Conservation (phyloP, 108 stramenopile species). For the Stephanodiscus triporus region DNA sequence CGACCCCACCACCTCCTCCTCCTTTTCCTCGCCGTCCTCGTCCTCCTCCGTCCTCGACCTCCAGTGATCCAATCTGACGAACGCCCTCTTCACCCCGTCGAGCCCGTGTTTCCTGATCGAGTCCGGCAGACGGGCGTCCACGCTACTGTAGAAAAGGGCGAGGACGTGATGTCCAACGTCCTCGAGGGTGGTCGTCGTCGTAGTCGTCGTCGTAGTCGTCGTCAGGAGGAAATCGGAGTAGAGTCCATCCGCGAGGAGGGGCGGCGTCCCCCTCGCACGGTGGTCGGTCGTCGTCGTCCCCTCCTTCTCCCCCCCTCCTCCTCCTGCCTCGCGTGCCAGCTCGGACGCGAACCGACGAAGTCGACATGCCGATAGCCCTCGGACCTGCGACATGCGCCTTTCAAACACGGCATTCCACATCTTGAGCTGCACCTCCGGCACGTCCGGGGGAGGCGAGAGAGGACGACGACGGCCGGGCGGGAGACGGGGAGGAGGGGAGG, state of each 20-base stretch:
- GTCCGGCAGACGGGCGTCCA: constrained; percentile 8
- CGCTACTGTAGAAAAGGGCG: constrained; percentile 14
- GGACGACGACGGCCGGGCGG: too few relatives aligned
- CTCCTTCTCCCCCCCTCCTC: not conserved
- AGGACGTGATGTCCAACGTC: constrained; percentile 9
- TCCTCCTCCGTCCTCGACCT: constrained; percentile 1
- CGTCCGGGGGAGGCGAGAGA: not conserved
- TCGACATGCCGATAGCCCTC: not conserved
- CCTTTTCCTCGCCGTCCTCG: not conserved
- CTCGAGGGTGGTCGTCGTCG: not conserved
- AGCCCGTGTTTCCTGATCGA: constrained; percentile 14
- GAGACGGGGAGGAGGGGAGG: not conserved
- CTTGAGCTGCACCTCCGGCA: not conserved
- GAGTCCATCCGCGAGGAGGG: not conserved
- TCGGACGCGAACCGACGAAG: not conserved
- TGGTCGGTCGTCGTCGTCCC: too few relatives aligned
- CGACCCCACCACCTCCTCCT: constrained; percentile 1
- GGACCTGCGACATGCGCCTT: not conserved
- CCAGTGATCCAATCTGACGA: constrained; percentile 6
- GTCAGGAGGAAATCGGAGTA: not conserved
- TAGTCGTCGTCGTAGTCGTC: not conserved
- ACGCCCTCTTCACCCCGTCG: not conserved
- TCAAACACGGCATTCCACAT: not conserved
- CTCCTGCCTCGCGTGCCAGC: not conserved
- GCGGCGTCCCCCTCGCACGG: too few relatives aligned